A percentile compares a stretch with the other conserved stretches of the same genome.
Evolutionary conservation across 2,329 filamentous ascomycete species (phyloP).

Genomic region (Cladosporium sp.): DNA sequence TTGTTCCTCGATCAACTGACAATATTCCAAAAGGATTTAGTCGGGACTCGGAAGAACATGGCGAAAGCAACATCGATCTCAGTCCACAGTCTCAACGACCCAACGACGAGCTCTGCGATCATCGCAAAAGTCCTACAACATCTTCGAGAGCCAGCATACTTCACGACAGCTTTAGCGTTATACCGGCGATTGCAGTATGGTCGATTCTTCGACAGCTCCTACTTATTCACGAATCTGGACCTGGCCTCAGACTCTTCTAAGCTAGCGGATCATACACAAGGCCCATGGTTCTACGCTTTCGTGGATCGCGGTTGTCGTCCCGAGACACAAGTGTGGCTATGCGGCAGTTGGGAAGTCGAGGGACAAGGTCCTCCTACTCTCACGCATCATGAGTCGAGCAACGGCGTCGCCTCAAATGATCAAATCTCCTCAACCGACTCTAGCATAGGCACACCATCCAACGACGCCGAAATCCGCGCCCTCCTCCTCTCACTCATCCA

Average conservation of each 20-base stretch:
- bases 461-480: background rate
- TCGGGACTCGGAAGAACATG: background rate
- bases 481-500: slow-evolving; percentile 17
- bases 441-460: background rate
- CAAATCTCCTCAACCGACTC: background rate
- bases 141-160: slow-evolving; percentile 4
- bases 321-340: slow-evolving; percentile 64
- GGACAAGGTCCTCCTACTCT: background rate
- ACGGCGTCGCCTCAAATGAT: background rate
- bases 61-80: background rate
- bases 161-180: slow-evolving; percentile 47
- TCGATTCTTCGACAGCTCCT: slow-evolving; percentile 37
- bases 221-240: slow-evolving; percentile 36
- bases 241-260: background rate
- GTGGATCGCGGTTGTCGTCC: slow-evolving; percentile 57
- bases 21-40: no score
- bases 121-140: background rate
- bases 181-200: slow-evolving; percentile 61
- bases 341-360: slow-evolving; percentile 34
- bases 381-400: background rate
- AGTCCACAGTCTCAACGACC: background rate
- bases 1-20: no score
- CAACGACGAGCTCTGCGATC: background rate
- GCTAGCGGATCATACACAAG: background rate
- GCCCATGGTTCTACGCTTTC: slow-evolving; percentile 53